Evolutionary conservation across 2,329 filamentous ascomycete species (phyloP), one percentile per base, ranked within the genome.

Genomic region (Fusarium subglutinans): DNA sequence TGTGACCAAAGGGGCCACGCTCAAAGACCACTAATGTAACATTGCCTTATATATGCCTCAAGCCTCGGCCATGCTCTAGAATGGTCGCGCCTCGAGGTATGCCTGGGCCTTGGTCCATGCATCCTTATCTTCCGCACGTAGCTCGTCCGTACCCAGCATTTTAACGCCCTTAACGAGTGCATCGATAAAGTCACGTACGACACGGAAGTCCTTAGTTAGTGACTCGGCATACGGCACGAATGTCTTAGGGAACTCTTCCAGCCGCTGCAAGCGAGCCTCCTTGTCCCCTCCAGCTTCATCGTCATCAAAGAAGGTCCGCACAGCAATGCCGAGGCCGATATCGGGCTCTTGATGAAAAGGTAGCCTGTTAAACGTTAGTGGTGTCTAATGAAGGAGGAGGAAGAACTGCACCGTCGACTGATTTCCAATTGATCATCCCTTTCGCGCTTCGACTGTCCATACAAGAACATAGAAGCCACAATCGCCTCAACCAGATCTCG

Each of bases 401-500:
- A 44, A 30, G 17, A 47, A 30, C 17, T 89, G 79, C 87, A 96
- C 94, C 89, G 90, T 74, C 93, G 89, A 74, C 91, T 91, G 66
- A 98, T 87, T 53, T 92, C 88, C 62, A 90, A 83, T 69, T 90
- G 89, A 79, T 94, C 92, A 18, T 89, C 86, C 63, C 91, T 87
- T 66, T 92, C 89, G 44, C 95, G 90, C 66, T 93, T 88, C 26
- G 92, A 93, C 78, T 97, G 94, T 12, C 91, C 94, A 76, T 92
- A 91, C 78, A 98, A 87, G 76, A 98, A 91, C 85, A 98, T 90
- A 37, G 93, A 92, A 11, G 91, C 91, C 26, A 95, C 87, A 72
- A 96, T 90, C 47, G 94, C 93, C 83, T 99, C 96, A 20, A 96
- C 85, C 41, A 98, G 84, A 80, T 97, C 95, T 54, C 96, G 90